A percentile compares a stretch with the other conserved stretches of the same genome.
Conservation (phyloP, 805 yeast genomes). For the Wickerhamomyces alni region DNA sequence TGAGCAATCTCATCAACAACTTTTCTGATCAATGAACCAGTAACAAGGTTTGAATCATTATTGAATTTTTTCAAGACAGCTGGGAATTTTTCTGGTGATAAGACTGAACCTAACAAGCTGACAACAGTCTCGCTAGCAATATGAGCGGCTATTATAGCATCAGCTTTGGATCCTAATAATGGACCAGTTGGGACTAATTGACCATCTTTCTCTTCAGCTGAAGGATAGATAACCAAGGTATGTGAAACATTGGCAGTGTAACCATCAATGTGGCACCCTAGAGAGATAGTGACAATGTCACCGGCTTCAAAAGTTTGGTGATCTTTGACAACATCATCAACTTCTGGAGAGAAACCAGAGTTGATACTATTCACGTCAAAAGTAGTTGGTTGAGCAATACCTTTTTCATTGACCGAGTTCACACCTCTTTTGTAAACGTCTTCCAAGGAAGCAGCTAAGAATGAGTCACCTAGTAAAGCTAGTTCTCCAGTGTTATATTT, state of each 20-base stretch:
- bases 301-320: conserved; percentile 54
- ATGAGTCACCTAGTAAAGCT: conserved; percentile 78
- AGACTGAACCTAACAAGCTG: conserved; percentile 63
- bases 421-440: conserved; percentile 48
- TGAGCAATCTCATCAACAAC: conserved; percentile 86
- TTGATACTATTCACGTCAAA: conserved; percentile 79
- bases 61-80: conserved; percentile 32
- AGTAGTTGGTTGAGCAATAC: conserved; percentile 88
- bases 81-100: conserved; percentile 74
- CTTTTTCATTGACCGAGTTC: conserved; percentile 71
- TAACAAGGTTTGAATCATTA: conserved; percentile 36
- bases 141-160: conserved; percentile 83
- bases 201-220: conserved; percentile 36
- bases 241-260: conserved; percentile 85
- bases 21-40: conserved; percentile 64
- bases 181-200: conserved; percentile 62
- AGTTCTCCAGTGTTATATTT: conserved; percentile 53
- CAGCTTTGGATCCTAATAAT: conserved; percentile 77
- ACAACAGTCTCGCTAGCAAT: conserved; percentile 86
- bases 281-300: conserved; percentile 75
- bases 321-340: conserved; percentile 46
- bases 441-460: conserved; percentile 52
- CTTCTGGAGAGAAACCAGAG: conserved; percentile 81
- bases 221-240: conserved; percentile 78
- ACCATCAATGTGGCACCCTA: conserved; percentile 94